Evolutionary conservation across 352 stramenopile genomes (phyloP), one percentile per base, ranked within the genome.

Genomic region (Achlya hypogyna): DNA sequence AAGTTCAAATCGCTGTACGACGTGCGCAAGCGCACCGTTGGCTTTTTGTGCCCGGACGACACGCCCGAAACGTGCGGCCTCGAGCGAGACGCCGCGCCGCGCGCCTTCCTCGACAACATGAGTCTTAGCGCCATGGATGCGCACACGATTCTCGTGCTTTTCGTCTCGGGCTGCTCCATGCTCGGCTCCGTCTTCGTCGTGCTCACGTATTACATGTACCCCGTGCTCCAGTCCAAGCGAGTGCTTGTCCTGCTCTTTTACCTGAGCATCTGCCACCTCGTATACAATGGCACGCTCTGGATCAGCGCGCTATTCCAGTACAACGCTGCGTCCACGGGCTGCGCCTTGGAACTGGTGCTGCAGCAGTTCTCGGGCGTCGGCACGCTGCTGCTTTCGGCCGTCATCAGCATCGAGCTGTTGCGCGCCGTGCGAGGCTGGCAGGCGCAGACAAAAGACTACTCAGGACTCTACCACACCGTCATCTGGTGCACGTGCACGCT

Each of bases 1-100:
- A 97, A 96, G 71, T 98, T 96, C 71, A 96, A 97, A 79, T 93
- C 87, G 52, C 75, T 97, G 18, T 98, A 97, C 69, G 86, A 98
- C 74, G 89, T 92, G 20, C 63, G 83, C 53, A 85, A 87, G 42
- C 88, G 93, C 66, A 82, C 85, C 51, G 74, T 97, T 45, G 88
- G 84, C 5, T 94, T 97, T 64, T 88, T 89, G 18, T 92, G 84
- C 38, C 51, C 80, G 0, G 58, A 78, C 27, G 79, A 86, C 20
- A 65, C 68, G 45, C 75, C 74, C 14, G 54, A 74, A 5, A 70
- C 66, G 40, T 29, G 32, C 45, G 23, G 25, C 2, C 31, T 16
- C 1, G 53, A 62, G 22, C 53, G 32, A 9, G 53, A 53, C 27
- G 32, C 51, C 5, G n/a, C 63, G 8, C 53, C 53, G 1, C 22